These are phyloP conservation scores for Apostasia shenzhenica DNA, from an alignment of 106 monocot genomes.

Conservation along the genomic window DNA sequence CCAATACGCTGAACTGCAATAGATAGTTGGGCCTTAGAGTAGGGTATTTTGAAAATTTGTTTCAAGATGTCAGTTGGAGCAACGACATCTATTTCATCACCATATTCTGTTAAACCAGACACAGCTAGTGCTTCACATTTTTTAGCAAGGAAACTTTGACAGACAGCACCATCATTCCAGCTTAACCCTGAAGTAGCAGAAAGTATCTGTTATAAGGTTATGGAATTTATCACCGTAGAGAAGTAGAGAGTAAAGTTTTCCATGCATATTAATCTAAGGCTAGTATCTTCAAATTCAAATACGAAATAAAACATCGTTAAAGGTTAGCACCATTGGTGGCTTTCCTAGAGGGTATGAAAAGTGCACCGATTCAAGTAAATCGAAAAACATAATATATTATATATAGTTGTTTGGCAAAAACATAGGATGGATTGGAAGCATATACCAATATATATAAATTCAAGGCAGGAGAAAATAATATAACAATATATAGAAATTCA, in stretches of 20 bases:
- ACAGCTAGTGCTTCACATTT: conserved; percentile 97
- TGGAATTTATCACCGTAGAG: background rate
- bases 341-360: too few relatives aligned
- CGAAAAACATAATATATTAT: too few relatives aligned
- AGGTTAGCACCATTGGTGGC: too few relatives aligned
- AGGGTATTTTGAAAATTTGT: conserved; percentile 98
- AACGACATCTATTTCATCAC: conserved; percentile 92
- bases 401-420: too few relatives aligned
- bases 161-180: conserved; percentile 36
- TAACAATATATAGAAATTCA: too few relatives aligned
- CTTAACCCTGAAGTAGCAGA: conserved; percentile 32
- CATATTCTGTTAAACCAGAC: conserved; percentile 79
- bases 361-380: too few relatives aligned
- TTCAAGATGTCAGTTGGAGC: conserved; percentile 92
- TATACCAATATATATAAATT: too few relatives aligned
- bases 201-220: background rate
- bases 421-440: too few relatives aligned
- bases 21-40: conserved; percentile 85
- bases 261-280: too few relatives aligned
- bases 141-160: conserved; percentile 57
- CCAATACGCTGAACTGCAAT: conserved; percentile 94
- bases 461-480: too few relatives aligned
- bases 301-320: too few relatives aligned
- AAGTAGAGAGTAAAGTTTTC: background rate
- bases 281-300: too few relatives aligned